Evolutionary conservation across 1,284 basidiomycete genomes (phyloP), one percentile per base, ranked within the genome.

Genomic region (Sanghuangporus weigelae): DNA sequence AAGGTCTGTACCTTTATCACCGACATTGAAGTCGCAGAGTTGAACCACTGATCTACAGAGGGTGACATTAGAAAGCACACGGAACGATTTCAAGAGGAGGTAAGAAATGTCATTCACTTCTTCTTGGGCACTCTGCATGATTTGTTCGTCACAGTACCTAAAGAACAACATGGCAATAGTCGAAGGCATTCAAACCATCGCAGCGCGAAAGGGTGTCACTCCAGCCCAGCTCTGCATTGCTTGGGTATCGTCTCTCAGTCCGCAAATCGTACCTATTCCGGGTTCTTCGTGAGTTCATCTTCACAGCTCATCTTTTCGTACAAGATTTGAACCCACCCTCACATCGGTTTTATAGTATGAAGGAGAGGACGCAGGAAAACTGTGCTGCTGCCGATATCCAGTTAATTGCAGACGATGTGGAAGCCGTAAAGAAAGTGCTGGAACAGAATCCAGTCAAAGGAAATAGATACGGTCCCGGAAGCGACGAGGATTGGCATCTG

Each of bases 141-240:
- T 21, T n/a, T 6, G 40, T 31, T 42, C 16, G 7, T 5, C 54
- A 40, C 38, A 73, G 73, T 80, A 80, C 63, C 78, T 86, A 57
- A 73, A 76, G 57, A 75, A 81, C 66, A 88, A 89, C 68, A 68
- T 83, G 53, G 75, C 77, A 59, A 75, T 89, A 8, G 83, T 84
- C 1, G 76, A 83, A 26, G 71, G 72, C 16, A 67, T 84, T 61
- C 67, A 76, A 44, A 72, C 70, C n/a, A 73, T 86, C 49, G 81
- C 84, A 0, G 68, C 72, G 59, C 76, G 74, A 69, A 81, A 80
- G 72, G 74, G 75, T 1, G 68, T 83, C 12, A 81, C 81, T 0
- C 70, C 82, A 0, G 79, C 80, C 2, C 86, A 89, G 69, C 73
- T 89, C 16, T 78, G 78, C 16, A 75, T 90, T 14, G 85, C 83